These are phyloP conservation scores for Aspergillus oerlinghausenensis DNA, from an alignment of 2,329 filamentous ascomycete species.

Conservation along the genomic window DNA sequence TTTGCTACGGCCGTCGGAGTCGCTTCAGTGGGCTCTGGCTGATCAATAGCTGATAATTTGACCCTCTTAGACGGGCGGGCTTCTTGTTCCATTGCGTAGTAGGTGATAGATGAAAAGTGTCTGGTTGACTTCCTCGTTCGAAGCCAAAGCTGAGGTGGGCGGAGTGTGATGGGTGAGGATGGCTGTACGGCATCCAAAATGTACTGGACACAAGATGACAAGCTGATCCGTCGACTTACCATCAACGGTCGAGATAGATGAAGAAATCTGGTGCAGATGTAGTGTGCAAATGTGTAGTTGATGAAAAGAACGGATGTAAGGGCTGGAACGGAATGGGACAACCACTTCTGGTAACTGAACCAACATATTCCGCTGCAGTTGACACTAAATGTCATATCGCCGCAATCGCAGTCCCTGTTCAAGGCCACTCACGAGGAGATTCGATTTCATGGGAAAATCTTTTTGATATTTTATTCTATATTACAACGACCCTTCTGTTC, in stretches of 20 bases:
- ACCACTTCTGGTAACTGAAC: no score
- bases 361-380: not conserved
- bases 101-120: not conserved
- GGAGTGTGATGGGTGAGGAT: not conserved
- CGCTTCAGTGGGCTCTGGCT: not conserved
- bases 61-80: slow-evolving; percentile 10
- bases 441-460: not conserved
- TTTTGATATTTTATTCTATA: not conserved
- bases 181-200: not conserved
- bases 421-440: not conserved
- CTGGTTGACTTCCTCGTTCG: not conserved
- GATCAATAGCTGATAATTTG: slow-evolving; percentile 4
- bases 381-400: not conserved
- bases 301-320: not conserved
- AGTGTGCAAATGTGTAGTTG: not conserved
- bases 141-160: not conserved
- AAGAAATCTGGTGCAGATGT: not conserved
- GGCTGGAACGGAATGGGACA: not conserved
- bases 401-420: not conserved
- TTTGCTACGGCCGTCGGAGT: not conserved
- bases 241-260: not conserved
- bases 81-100: not conserved
- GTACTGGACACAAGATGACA: not conserved
- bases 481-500: not conserved
- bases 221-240: not conserved